Percentiles rank a stretch among this genome's conserved stretches.
These are phyloP conservation scores for Lavandula angustifolia DNA, from an alignment of 257 asterid genomes.

Conservation along the genomic window DNA sequence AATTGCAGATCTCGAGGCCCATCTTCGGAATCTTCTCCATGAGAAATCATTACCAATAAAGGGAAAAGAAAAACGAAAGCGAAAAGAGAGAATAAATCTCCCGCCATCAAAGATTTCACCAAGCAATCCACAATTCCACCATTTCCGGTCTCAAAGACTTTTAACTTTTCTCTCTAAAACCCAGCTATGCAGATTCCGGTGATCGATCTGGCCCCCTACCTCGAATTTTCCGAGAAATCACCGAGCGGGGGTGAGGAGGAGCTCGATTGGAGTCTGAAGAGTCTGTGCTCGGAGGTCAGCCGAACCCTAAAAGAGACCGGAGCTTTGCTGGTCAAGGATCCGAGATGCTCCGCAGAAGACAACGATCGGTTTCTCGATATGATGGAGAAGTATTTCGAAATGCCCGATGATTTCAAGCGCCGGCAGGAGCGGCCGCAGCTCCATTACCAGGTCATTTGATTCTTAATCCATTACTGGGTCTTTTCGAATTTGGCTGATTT, in stretches of 20 bases:
- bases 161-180: constrained; percentile 26
- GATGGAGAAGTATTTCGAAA: constrained; percentile 90
- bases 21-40: not conserved
- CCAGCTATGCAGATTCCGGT: constrained; percentile 65
- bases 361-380: constrained; percentile 82
- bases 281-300: constrained; percentile 75
- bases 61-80: not conserved
- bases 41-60: not conserved
- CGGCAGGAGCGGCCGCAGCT: constrained; percentile 87
- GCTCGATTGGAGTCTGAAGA: constrained; percentile 47
- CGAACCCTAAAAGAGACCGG: constrained; percentile 90
- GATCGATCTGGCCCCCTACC: constrained; percentile 73
- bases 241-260: constrained; percentile 29
- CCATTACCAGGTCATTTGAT: constrained; percentile 74
- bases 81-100: constrained; percentile 18
- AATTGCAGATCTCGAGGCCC: constrained; percentile 7
- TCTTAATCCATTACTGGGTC: constrained; percentile 20
- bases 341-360: constrained; percentile 80
- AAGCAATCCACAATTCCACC: constrained; percentile 25
- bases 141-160: not conserved
- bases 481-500: not conserved
- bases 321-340: constrained; percentile 89
- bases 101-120: constrained; percentile 38
- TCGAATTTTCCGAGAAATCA: constrained; percentile 36
- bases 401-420: constrained; percentile 80